Percentiles rank a stretch among this genome's conserved stretches.
Evolutionary conservation across 2,329 filamentous ascomycete genomes (phyloP).

Genomic region (Didymellaceae sp.): DNA sequence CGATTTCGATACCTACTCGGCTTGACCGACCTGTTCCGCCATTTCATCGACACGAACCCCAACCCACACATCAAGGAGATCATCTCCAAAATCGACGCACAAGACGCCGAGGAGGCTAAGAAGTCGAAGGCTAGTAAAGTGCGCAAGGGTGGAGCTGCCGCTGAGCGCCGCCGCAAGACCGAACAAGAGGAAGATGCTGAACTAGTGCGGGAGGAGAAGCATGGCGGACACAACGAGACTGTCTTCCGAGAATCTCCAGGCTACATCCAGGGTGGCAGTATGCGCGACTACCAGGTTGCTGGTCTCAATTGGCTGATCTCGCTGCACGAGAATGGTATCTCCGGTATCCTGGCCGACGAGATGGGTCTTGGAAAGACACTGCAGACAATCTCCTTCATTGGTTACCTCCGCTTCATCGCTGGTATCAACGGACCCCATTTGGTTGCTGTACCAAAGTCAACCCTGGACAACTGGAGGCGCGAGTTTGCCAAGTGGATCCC

Average conservation of each 20-base stretch:
- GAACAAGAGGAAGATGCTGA: conserved; percentile 98
- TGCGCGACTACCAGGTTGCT: conserved; percentile 96
- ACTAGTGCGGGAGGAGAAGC: conserved; percentile 82
- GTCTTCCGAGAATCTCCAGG: conserved; percentile 90
- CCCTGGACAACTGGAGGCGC: conserved; percentile 96
- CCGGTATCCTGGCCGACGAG: conserved; percentile 95
- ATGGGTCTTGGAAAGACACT: conserved; percentile 98
- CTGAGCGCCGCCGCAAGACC: conserved; percentile 81
- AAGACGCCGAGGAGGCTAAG: conserved; percentile 76
- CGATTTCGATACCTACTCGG: conserved; percentile 94
- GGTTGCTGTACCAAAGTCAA: conserved; percentile 93
- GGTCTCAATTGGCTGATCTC: conserved; percentile 98
- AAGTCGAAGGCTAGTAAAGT: conserved; percentile 75
- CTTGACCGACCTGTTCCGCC: conserved; percentile 93
- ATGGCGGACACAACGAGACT: conserved; percentile 78
- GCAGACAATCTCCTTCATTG: conserved; percentile 95
- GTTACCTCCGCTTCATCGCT: conserved; percentile 89
- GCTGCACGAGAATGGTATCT: conserved; percentile 97
- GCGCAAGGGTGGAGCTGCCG: conserved; percentile 83
- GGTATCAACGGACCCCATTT: conserved; percentile 91
- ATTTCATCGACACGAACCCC: conserved; percentile 98
- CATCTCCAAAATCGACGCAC: conserved; percentile 91
- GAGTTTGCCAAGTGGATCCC: conserved; percentile 95
- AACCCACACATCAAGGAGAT: conserved; percentile 94
- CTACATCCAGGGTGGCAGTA: conserved; percentile 82